Base-by-base conservation (phyloP, 1,284 basidiomycete species). In the Caloboletus inedulis region DNA sequence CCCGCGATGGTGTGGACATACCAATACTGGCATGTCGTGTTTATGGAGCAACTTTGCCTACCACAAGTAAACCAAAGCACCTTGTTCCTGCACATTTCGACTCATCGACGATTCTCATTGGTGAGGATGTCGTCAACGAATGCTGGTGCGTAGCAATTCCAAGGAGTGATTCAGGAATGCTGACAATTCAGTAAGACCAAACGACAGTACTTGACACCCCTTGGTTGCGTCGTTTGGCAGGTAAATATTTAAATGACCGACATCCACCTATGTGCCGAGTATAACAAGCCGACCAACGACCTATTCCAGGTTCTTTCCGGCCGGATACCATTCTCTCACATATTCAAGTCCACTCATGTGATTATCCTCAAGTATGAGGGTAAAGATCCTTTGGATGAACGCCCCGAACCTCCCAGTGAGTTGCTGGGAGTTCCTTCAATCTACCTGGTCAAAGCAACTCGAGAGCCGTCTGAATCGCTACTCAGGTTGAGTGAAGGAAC, bases 361-460 rank as follows among this genome's bases (percentile, higher is more conserved):
- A 60, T 60, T 7, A 49, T 58, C 23, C 43, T 58, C 5, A 58
- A 58, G 21, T 60, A 49, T 3, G 14, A 51, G 29, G 57, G 56
- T 1, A 58, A 57, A 31, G 43, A 58, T 23, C 58, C 56, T 4
- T 23, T 58, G 46, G 56, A 58, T 13, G 55, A 58, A 30, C 10
- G 57, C 18, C 56, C 23, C 37, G 2, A 7, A 36, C n/a, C 44
- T 57, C 10, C 18, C 57, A 13, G 18, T 18, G 4, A 27, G 18
- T 14, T 40, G 36, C 12, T 58, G 57, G 57, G 19, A 46, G 6
- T 58, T 58, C 25, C 58, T 58, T 47, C 58, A n/a, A 10, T 43
- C 45, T 7, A 37, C 45, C 2, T 58, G 56, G 56, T 57, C 58
- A 23, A 57, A 58, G 14, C 4, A 27, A 9, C 39, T 43, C 1